These are phyloP conservation scores for Cutaneotrichosporon dermatis DNA, from an alignment of 1,284 basidiomycete genomes.

Conservation along the genomic window DNA sequence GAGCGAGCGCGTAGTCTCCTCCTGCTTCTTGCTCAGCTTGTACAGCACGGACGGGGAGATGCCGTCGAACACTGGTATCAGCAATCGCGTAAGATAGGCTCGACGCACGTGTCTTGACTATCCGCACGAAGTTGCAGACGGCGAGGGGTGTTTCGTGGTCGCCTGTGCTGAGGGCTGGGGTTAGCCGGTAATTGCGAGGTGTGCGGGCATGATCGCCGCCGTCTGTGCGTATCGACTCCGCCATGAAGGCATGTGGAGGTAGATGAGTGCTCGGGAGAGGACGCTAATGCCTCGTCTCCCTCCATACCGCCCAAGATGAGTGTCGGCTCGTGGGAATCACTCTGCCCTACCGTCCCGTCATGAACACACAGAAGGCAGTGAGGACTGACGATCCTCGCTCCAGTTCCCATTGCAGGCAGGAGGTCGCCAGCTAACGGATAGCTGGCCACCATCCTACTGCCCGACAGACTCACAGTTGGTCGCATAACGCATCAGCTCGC, in stretches of 20 bases:
- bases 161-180: conserved; percentile 57
- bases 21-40: conserved; percentile 78
- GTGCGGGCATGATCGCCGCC: background rate
- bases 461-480: conserved; percentile 54
- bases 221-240: background rate
- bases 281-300: too few species aligned
- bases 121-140: conserved; percentile 71
- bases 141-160: conserved; percentile 65
- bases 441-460: too few species aligned
- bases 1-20: conserved; percentile 75
- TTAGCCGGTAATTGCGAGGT: background rate
- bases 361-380: too few species aligned
- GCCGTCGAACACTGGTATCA: conserved; percentile 34
- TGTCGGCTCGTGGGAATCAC: too few species aligned
- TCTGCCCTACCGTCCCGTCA: too few species aligned
- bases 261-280: too few species aligned
- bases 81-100: background rate
- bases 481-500: conserved; percentile 91
- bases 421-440: too few species aligned
- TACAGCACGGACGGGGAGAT: conserved; percentile 29
- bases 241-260: too few species aligned
- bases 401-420: too few species aligned
- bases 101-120: conserved; percentile 58
- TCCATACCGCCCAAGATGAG: too few species aligned
- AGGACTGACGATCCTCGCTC: too few species aligned